These are phyloP conservation scores for Hamigera avellanea DNA, from an alignment of 495 filamentous ascomycete species.

Conservation along the genomic window DNA sequence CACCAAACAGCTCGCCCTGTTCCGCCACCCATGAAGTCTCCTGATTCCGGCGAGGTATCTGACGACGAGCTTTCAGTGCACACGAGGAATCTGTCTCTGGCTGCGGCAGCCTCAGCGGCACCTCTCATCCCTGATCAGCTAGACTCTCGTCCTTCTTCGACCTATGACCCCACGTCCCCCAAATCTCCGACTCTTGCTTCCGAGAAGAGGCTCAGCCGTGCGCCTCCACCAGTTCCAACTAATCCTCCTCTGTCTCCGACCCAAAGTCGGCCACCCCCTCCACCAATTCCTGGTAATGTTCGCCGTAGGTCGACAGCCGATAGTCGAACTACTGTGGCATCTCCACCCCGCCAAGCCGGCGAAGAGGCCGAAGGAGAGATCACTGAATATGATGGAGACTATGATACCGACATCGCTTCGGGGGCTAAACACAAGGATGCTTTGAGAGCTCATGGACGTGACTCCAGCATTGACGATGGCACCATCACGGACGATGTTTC, in stretches of 20 bases:
- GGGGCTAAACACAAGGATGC: constrained; percentile 85
- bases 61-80: constrained; percentile 85
- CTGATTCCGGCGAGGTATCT: constrained; percentile 73
- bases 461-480: constrained; percentile 57
- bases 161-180: constrained; percentile 37
- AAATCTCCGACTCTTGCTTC: constrained; percentile 29
- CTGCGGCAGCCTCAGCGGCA: constrained; percentile 10
- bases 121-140: constrained; percentile 36
- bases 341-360: constrained; percentile 29
- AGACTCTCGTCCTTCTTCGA: constrained; percentile 29
- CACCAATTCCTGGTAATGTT: constrained; percentile 54
- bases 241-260: constrained; percentile 36
- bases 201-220: constrained; percentile 41
- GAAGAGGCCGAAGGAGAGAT: constrained; percentile 69
- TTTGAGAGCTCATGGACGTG: constrained; percentile 67
- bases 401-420: constrained; percentile 94
- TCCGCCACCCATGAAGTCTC: constrained; percentile 34
- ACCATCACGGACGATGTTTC: constrained; percentile 40
- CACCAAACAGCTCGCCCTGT: constrained; percentile 42
- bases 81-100: constrained; percentile 36
- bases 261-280: constrained; percentile 62
- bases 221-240: constrained; percentile 38
- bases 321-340: constrained; percentile 23
- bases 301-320: constrained; percentile 54
- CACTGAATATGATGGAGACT: constrained; percentile 95